Evolutionary conservation across 495 filamentous ascomycete species (phyloP).

Genomic region (Aspergillus bridgeri): DNA sequence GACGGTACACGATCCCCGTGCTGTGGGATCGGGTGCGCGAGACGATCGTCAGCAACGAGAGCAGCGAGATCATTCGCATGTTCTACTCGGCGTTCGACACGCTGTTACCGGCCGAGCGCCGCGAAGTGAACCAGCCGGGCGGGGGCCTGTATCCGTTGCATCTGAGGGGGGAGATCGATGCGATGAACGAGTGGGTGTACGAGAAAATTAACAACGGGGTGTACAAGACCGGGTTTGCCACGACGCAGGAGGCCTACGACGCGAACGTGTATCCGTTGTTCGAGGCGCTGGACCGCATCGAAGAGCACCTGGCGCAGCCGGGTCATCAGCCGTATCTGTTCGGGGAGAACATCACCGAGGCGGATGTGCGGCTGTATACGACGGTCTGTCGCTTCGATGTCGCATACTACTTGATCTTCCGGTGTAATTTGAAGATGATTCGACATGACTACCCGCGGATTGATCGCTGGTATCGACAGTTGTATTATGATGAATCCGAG

Average conservation of each 20-base stretch:
- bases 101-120: conserved; percentile 48
- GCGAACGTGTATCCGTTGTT: conserved; percentile 58
- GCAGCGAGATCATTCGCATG: conserved; percentile 75
- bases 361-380: conserved; percentile 62
- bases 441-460: conserved; percentile 65
- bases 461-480: conserved; percentile 62
- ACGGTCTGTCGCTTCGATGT: conserved; percentile 67
- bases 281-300: conserved; percentile 58
- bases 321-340: conserved; percentile 58
- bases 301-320: conserved; percentile 50
- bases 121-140: conserved; percentile 41
- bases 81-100: conserved; percentile 59
- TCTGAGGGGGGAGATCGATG: conserved; percentile 56
- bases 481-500: conserved; percentile 66
- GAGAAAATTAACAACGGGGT: conserved; percentile 66
- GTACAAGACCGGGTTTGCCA: conserved; percentile 68
- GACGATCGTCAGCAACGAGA: conserved; percentile 82
- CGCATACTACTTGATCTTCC: conserved; percentile 66
- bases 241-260: conserved; percentile 62
- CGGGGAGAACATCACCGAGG: conserved; percentile 62
- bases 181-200: conserved; percentile 63
- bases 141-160: conserved; percentile 56
- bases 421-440: conserved; percentile 68
- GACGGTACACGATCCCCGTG: conserved; percentile 75
- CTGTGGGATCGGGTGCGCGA: conserved; percentile 72